A percentile compares a stretch with the other conserved stretches of the same genome.
phyloP scores from a whole-genome alignment of 495 filamentous ascomycete genomes.

The Parathielavia hyrcaniae region DNA sequence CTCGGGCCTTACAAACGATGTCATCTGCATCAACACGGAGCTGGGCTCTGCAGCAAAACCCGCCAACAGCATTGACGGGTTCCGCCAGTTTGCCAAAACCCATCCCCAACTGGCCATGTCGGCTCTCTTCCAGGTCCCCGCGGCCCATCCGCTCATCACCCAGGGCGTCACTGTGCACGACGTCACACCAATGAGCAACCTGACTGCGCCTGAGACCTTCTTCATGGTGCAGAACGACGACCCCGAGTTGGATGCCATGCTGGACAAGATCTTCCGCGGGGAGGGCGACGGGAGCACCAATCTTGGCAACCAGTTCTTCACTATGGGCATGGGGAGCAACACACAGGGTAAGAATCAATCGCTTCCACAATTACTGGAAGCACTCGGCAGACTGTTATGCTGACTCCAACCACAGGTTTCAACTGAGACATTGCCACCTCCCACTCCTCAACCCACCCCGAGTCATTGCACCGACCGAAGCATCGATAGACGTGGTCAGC shows the following conservation, averaged over 20 bases:
- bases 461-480: neutral
- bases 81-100: conserved; percentile 11
- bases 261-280: conserved; percentile 6
- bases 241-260: conserved; percentile 13
- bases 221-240: conserved; percentile 4
- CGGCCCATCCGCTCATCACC: conserved; percentile 5
- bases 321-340: conserved; percentile 7
- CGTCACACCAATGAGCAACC: neutral
- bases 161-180: conserved; percentile 13
- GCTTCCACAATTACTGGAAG: neutral
- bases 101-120: conserved; percentile 16
- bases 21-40: conserved; percentile 27
- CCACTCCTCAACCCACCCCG: neutral
- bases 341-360: conserved; percentile 2
- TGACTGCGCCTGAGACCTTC: neutral
- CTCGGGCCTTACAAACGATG: conserved; percentile 20
- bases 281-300: neutral
- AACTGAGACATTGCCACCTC: neutral
- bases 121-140: conserved; percentile 13
- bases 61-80: conserved; percentile 7
- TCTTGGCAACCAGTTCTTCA: neutral
- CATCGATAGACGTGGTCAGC: no score
- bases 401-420: conserved; percentile 4
- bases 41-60: neutral
- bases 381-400: neutral